Evolutionary conservation across 2,329 filamentous ascomycete species (phyloP), one percentile per base, ranked within the genome.

Genomic region (Pezicula radicicola): DNA sequence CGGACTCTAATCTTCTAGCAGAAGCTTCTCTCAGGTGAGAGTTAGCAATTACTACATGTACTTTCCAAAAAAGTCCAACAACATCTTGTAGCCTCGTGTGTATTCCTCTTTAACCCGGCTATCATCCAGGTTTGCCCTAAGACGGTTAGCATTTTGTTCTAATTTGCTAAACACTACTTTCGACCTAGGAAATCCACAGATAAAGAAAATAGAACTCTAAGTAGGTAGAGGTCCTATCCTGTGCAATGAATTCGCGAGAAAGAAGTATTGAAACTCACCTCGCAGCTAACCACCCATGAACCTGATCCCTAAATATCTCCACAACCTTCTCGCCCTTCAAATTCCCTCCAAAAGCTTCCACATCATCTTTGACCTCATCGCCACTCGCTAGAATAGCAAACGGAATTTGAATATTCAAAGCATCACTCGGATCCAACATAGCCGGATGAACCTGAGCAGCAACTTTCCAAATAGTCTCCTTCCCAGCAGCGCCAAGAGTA

Each of bases 381-480:
- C 79, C 79, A 30, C 84, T 87, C 1, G 87, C 84, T 1, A 90
- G 74, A 59, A 88, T 60, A 49, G 77, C 73, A 39, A 87, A 70
- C 1, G 87, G 87, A 7, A 87, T 73, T 49, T 76, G 80, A 67
- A 89, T 75, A 9, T 70, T 73, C 57, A 73, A 65, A 2, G 84
- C 85, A 44, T 90, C 86, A 36, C 74, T 70, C 19, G 79, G 71
- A 56, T 87, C 83, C 40, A 87, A 77, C 80, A 85, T 84, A 56
- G 82, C 83, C 0, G 83, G 83, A 66, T 86, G 83, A 55, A 68
- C 69, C 53, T 75, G 68, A 42, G 78, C 79, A 6, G 67, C 80
- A 28, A 73, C 73, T 54, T 72, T 73, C 66, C 88, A 89, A 1
- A 51, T 79, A 1, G 54, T 69, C 6, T 47, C 50, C 1, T 48